Evolutionary conservation across 257 asterid genomes (phyloP).

Genomic region (Vinca minor): DNA sequence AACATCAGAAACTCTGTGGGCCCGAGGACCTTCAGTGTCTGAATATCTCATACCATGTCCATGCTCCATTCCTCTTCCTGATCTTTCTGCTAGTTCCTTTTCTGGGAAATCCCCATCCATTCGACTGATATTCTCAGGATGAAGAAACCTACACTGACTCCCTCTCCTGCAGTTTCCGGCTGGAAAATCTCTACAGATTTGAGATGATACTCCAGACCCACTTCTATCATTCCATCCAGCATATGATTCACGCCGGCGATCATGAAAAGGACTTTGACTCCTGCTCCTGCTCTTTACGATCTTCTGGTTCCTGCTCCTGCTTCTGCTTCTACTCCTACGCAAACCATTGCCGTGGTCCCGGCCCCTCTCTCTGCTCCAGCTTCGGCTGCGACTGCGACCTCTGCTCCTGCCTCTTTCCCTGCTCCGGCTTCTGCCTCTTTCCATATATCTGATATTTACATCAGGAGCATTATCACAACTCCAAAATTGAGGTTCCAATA

Average conservation of each 20-base stretch:
- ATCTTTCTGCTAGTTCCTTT: conserved; percentile 34
- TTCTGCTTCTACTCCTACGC: conserved; percentile 30
- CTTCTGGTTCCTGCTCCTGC: conserved; percentile 37
- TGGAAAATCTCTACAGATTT: conserved; percentile 56
- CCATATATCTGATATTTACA: conserved; percentile 35
- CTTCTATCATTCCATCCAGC: conserved; percentile 53
- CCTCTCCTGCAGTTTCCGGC: conserved; percentile 68
- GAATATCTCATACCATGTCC: conserved; percentile 31
- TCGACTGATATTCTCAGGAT: conserved; percentile 30
- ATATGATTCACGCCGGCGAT: conserved; percentile 40
- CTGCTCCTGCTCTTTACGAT: conserved; percentile 35
- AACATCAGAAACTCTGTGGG: conserved; percentile 36
- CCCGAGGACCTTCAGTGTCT: conserved; percentile 34
- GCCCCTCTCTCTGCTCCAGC: conserved; percentile 49
- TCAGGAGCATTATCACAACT: conserved; percentile 12
- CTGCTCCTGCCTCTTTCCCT: conserved; percentile 33
- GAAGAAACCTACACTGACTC: conserved; percentile 63
- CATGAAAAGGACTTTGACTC: conserved; percentile 53
- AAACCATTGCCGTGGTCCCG: conserved; percentile 40
- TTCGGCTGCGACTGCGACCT: conserved; percentile 51
- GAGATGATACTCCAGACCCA: conserved; percentile 46
- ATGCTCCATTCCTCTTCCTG: conserved; percentile 39
- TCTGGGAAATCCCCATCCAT: conserved; percentile 33
- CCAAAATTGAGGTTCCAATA: neutral
- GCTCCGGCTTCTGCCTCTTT: conserved; percentile 42